Base-by-base conservation (phyloP, 2,329 filamentous ascomycete species). In the Ceratocystis huliohia region DNA sequence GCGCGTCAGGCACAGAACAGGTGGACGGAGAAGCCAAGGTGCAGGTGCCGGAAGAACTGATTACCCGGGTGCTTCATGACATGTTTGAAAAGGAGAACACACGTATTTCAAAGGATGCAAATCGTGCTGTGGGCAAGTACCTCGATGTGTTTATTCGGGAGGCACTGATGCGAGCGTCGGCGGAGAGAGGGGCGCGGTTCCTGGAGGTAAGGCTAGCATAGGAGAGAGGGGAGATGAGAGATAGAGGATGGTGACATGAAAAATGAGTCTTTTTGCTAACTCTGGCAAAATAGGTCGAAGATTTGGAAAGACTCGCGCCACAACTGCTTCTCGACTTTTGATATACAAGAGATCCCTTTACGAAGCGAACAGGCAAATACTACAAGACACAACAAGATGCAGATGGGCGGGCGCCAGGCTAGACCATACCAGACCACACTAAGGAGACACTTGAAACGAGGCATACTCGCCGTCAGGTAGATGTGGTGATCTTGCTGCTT, bases 141-240 rank as follows among this genome's bases (percentile, higher is more conserved):
- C 82, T 96, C 75, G 91, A 96, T 75, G 84, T 93, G 0, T 97
- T 96, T 76, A 88, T 96, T 65, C 82, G 88, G 69, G 93, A 97
- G 77, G 90, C 91, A 0, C 85, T 97, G 73, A 90, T 91, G 17
- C 78, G 93, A 72, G 86, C 89, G 48, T 84, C 86, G 8, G 84
- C 85, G 67, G 88, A 90, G 78, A 86, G 87, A 73, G 79, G 79
- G 41, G 80, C 84, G 67, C 85, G 83, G 3, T 91, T 92, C 72
- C 74, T 93, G 45, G 89, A 94, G 83, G 87, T 91, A 70, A 75
- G 82, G 22, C 48, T 53, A 8, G 30, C 56, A 41, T 62, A 25
- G 20, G 30, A 62, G 30, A 62, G 61, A 13, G 15, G 28, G 17
- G 41, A 33, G 22, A 30, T 25, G 7, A 5, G 41, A n/a, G 33